Base-by-base conservation (phyloP, 2,329 filamentous ascomycete species). In the Fusarium continuum region DNA sequence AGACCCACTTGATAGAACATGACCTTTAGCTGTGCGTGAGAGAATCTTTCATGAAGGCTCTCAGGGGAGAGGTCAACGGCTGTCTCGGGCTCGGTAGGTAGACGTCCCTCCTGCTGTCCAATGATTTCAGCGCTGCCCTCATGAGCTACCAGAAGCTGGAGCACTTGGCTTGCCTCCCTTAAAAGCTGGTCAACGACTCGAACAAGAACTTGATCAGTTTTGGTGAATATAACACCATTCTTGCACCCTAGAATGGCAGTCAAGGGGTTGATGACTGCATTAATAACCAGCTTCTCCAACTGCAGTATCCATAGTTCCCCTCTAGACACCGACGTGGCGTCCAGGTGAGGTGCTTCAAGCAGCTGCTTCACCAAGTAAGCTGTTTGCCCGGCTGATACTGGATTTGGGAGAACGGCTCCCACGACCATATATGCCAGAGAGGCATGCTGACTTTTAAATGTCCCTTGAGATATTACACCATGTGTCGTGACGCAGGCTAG, bases 221-320 rank as follows among this genome's bases (percentile, higher is more conserved):
- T 85, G 61, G 83, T 82, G 14, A 96, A 86, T 0, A 97, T 75
- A 6, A 83, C 82, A n/a, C 93, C 92, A 68, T 97, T 97, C 61
- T 86, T 86, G 72, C 88, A 89, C 49, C 90, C 83, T 51, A 95
- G 80, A 9, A 97, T 77, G 1, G 89, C 90, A 0, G 92, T 95
- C n/a, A 97, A 78, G 0, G 94, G 92, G 72, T 97, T 96, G 69
- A 97, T 86, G 26, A 93, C 80, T 29, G 86, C 83, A 72, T 96
- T 97, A 46, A 93, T 81, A 1, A 91, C 90, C 2, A 97, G 81
- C 74, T 97, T 97, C 71, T 96, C 91, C 4, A 97, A 83, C 77
- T 97, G 93, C n/a, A 83, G 70, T 9, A 81, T 63, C 80, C 82
- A 84, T 14, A 88, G 73, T 39, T 85, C 79, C 3, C 76, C 61